These are phyloP conservation scores for Eucalyptus regnans DNA, from an alignment of 345 rosid species.

Conservation along the genomic window DNA sequence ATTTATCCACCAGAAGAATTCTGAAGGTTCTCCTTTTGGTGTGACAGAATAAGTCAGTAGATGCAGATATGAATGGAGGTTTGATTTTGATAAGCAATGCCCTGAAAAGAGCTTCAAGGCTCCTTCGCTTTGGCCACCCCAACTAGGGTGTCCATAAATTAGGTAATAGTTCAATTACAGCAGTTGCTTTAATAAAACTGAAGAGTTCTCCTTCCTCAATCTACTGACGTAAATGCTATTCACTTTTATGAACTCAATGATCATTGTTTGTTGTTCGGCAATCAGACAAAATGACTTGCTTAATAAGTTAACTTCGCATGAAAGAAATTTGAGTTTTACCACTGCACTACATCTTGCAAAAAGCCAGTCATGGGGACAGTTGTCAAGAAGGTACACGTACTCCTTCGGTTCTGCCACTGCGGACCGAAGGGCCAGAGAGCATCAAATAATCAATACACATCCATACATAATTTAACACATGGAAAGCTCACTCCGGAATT, in stretches of 20 bases:
- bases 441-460: neutral
- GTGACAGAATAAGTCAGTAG: neutral
- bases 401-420: constrained; percentile 44
- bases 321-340: constrained; percentile 16
- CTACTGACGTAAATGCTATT: neutral
- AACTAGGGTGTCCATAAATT: neutral
- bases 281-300: neutral
- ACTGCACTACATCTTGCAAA: constrained; percentile 51
- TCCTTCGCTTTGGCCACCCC: neutral
- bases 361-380: constrained; percentile 75
- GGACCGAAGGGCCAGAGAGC: neutral
- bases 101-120: neutral
- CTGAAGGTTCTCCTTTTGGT: neutral
- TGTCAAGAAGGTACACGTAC: constrained; percentile 39
- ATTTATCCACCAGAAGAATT: neutral
- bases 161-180: neutral
- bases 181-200: neutral
- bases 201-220: neutral
- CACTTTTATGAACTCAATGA: neutral
- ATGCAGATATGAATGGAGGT: neutral
- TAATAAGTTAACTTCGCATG: neutral
- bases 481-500: neutral
- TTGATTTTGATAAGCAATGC: neutral
- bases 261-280: neutral
- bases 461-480: neutral